Conservation (phyloP, 2,329 filamentous ascomycete genomes). For the Hirsutella rhossiliensis region DNA sequence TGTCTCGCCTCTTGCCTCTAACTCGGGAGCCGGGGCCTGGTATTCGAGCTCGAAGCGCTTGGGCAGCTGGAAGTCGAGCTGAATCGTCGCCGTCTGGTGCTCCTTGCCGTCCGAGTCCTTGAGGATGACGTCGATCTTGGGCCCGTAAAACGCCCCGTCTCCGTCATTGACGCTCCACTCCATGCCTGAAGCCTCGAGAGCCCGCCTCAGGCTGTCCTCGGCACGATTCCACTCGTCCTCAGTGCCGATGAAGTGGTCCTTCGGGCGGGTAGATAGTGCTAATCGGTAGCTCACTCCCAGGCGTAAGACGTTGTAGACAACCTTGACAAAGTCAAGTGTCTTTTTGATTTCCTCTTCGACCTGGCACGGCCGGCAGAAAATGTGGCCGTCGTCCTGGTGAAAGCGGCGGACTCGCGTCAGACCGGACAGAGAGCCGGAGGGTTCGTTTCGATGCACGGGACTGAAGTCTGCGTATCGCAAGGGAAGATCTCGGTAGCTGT, state of each 20-base stretch:
- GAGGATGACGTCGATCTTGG: conserved; percentile 81
- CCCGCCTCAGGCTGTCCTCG: conserved; percentile 25
- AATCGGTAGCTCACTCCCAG: conserved; percentile 60
- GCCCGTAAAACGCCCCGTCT: conserved; percentile 83
- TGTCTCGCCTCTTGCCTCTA: conserved; percentile 40
- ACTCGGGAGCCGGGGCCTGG: conserved; percentile 52
- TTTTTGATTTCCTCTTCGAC: conserved; percentile 62
- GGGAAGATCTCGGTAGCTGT: conserved; percentile 70
- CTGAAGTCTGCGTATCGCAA: conserved; percentile 82
- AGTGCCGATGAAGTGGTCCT: conserved; percentile 66
- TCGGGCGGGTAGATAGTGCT: conserved; percentile 66
- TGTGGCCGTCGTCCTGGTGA: conserved; percentile 85
- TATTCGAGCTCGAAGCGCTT: conserved; percentile 72
- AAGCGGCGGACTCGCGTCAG: conserved; percentile 77
- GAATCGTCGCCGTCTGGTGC: conserved; percentile 80
- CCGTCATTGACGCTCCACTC: conserved; percentile 66
- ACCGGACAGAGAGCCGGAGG: conserved; percentile 69
- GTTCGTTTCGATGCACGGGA: conserved; percentile 75
- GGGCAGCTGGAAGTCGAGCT: conserved; percentile 82
- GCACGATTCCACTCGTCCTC: conserved; percentile 47
- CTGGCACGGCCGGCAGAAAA: conserved; percentile 72
- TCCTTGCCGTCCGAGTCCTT: conserved; percentile 72
- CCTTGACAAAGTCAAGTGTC: conserved; percentile 62
- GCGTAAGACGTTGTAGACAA: conserved; percentile 57
- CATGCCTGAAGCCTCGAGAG: conserved; percentile 53